phyloP scores from a whole-genome alignment of 768 basidiomycete genomes.

The Amanita muscaria region DNA sequence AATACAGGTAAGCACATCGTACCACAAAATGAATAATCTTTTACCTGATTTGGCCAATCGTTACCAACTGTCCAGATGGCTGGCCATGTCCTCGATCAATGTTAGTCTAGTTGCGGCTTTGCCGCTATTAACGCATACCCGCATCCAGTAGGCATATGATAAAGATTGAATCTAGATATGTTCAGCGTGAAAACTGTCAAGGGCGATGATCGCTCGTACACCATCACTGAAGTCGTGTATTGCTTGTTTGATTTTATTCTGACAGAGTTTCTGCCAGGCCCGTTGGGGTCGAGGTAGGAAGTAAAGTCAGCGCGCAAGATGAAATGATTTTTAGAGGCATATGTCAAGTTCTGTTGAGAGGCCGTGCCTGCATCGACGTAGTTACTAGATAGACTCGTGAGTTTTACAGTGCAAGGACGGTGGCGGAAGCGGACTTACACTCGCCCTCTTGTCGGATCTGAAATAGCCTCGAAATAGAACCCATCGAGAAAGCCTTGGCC shows the following conservation, averaged over 20 bases:
- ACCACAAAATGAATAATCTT: neutral
- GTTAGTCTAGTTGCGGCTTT: constrained; percentile 1
- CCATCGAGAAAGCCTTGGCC: constrained; percentile 41
- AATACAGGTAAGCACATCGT: neutral
- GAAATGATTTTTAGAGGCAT: constrained; percentile 41
- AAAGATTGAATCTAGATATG: constrained; percentile 42
- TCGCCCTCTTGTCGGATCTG: constrained; percentile 59
- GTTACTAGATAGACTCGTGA: constrained; percentile 20
- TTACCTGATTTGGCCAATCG: constrained; percentile 38
- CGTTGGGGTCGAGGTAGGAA: constrained; percentile 35
- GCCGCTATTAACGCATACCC: constrained; percentile 21
- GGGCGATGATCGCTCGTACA: constrained; percentile 40
- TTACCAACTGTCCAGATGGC: constrained; percentile 48
- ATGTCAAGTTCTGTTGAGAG: constrained; percentile 45
- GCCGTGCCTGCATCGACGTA: constrained; percentile 44
- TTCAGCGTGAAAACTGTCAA: too few species aligned
- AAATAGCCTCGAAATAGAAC: constrained; percentile 39
- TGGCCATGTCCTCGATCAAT: constrained; percentile 34
- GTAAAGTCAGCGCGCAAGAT: constrained; percentile 48
- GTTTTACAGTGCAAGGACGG: neutral
- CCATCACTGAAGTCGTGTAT: constrained; percentile 43
- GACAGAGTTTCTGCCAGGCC: constrained; percentile 51
- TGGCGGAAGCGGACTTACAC: constrained; percentile 33
- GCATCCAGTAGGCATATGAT: constrained; percentile 56
- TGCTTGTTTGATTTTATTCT: constrained; percentile 44